A percentile compares a stretch with the other conserved stretches of the same genome.
Conservation (phyloP, 2,329 filamentous ascomycete species). For the Cordyceps sp. region DNA sequence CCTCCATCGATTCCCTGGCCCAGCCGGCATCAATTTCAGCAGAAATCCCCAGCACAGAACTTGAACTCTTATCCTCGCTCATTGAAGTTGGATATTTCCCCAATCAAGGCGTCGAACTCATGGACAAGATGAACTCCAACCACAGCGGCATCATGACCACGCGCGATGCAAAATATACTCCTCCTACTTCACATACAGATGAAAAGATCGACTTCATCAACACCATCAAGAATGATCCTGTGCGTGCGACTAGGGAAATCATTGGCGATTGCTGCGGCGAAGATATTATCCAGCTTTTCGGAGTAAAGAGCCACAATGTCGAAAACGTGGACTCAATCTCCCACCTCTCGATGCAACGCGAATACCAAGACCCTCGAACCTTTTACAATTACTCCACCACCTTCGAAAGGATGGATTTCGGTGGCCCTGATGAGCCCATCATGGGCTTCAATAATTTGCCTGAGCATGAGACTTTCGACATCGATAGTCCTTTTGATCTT, state of each 20-base stretch:
- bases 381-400: constrained; percentile 4
- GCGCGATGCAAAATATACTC: neutral
- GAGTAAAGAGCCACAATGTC: constrained; percentile 4
- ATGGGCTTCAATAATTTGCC: constrained; percentile 6
- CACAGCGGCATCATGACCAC: constrained; percentile 12
- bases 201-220: constrained; percentile 8
- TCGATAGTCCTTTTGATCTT: constrained; percentile 8
- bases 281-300: constrained; percentile 2
- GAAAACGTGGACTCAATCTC: constrained; percentile 5
- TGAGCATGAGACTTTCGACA: constrained; percentile 8
- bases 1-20: constrained; percentile 1
- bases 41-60: constrained; percentile 10
- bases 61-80: constrained; percentile 10
- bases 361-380: constrained; percentile 4
- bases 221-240: constrained; percentile 4
- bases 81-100: constrained; percentile 11
- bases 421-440: constrained; percentile 1
- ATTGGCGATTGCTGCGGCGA: constrained; percentile 6
- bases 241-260: constrained; percentile 7
- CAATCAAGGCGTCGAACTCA: constrained; percentile 6
- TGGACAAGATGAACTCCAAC: constrained; percentile 8
- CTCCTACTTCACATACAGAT: constrained; percentile 3
- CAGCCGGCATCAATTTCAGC: constrained; percentile 1
- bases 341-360: constrained; percentile 5
- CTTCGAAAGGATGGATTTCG: constrained; percentile 2